These are phyloP conservation scores for Pyrus bretschneideri DNA, from an alignment of 306 rosid species.

Conservation along the genomic window DNA sequence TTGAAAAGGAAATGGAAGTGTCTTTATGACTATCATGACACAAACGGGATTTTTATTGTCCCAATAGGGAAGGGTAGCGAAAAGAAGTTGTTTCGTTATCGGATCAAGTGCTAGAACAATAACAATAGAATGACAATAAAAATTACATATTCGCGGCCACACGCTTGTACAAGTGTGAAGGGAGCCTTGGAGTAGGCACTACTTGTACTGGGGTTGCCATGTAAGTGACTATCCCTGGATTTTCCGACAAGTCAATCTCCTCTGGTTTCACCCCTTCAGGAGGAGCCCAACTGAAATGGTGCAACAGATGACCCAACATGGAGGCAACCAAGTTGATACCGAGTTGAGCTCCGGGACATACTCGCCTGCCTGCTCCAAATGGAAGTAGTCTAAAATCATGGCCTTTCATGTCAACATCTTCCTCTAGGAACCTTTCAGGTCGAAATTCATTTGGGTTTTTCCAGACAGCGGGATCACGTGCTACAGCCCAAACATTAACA, in stretches of 20 bases:
- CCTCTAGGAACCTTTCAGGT: constrained; percentile 76
- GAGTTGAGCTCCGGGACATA: constrained; percentile 83
- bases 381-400: constrained; percentile 72
- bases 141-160: constrained; percentile 40
- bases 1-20: no score
- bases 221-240: constrained; percentile 67
- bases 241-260: constrained; percentile 74
- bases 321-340: constrained; percentile 74
- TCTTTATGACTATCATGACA: background rate
- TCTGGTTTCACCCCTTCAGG: constrained; percentile 37
- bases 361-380: constrained; percentile 82
- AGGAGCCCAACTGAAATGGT: constrained; percentile 40
- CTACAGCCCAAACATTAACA: constrained; percentile 83
- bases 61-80: background rate
- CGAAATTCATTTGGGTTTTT: constrained; percentile 54
- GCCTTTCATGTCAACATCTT: constrained; percentile 93
- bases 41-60: background rate
- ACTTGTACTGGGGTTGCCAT: constrained; percentile 72
- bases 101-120: no score
- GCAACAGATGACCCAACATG: constrained; percentile 81
- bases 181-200: constrained; percentile 64
- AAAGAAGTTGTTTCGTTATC: background rate
- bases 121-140: background rate
- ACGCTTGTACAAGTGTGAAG: constrained; percentile 58
- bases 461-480: constrained; percentile 67